These are phyloP conservation scores for Tubosaeta brunneosetosa DNA, from an alignment of 768 basidiomycete genomes.

Conservation along the genomic window DNA sequence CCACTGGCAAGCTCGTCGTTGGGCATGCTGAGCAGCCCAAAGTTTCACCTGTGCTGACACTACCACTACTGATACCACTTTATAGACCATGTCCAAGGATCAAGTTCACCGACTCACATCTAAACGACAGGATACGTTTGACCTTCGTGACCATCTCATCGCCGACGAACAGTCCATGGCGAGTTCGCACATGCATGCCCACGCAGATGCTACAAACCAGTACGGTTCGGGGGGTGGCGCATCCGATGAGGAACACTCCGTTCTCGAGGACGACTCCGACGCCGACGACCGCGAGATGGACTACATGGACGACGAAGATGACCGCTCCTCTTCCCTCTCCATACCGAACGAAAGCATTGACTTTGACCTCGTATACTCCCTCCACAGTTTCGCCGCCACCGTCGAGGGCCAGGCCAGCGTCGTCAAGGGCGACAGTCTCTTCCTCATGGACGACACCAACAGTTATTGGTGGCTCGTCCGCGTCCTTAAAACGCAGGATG, in stretches of 20 bases:
- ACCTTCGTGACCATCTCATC: conserved; percentile 62
- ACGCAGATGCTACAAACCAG: conserved; percentile 43
- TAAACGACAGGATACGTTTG: conserved; percentile 60
- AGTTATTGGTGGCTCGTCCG: conserved; percentile 99
- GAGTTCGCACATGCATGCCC: conserved; percentile 42
- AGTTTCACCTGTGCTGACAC: background rate
- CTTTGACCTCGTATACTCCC: conserved; percentile 88
- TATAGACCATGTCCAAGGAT: conserved; percentile 27
- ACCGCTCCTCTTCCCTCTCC: conserved; percentile 75
- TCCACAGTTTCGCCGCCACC: conserved; percentile 95
- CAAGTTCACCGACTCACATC: conserved; percentile 13
- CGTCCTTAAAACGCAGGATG: conserved; percentile 96
- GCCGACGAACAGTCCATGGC: conserved; percentile 48
- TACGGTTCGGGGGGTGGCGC: conserved; percentile 31
- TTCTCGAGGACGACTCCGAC: conserved; percentile 82
- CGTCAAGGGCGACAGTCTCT: conserved; percentile 94
- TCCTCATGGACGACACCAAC: conserved; percentile 97
- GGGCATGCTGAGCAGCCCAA: conserved; percentile 17
- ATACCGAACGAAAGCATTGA: conserved; percentile 91
- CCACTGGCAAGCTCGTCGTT: conserved; percentile 9
- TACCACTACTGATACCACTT: background rate
- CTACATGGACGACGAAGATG: conserved; percentile 69
- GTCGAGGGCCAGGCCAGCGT: conserved; percentile 99
- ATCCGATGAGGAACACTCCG: conserved; percentile 76
- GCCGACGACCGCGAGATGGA: conserved; percentile 63